Conservation (phyloP, 371 early-diverging fungal species). For the Umbelopsis sp. region DNA sequence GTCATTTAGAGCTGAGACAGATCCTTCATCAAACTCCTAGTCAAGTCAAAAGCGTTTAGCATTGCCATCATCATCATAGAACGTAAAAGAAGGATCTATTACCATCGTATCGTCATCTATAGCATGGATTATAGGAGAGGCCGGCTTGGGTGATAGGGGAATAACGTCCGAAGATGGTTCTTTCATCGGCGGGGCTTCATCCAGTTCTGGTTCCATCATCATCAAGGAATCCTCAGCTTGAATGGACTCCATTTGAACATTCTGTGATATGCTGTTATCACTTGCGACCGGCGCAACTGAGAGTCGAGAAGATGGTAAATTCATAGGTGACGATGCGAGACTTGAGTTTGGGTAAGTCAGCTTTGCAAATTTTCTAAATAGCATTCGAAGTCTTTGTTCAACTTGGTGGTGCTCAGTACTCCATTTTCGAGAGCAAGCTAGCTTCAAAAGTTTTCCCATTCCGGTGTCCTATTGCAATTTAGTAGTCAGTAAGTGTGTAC, state of each 20-base stretch:
- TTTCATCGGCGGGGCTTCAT: background rate
- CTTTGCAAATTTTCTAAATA: constrained; percentile 3
- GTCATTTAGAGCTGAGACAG: background rate
- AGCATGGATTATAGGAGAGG: background rate
- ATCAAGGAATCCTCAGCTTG: too few relatives aligned
- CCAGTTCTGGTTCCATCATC: background rate
- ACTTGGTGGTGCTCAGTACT: background rate
- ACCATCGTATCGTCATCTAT: background rate
- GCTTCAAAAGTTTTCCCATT: constrained; percentile 51
- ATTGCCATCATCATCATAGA: background rate
- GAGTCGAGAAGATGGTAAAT: background rate
- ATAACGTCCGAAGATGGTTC: background rate
- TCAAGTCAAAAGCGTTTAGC: background rate
- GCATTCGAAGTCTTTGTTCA: constrained; percentile 2
- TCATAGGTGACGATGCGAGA: background rate
- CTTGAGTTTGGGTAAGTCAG: background rate
- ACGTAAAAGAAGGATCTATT: background rate
- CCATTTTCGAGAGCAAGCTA: constrained; percentile 19
- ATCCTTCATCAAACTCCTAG: background rate
- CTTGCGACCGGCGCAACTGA: constrained; percentile 5
- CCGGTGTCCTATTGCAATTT: constrained; percentile 42
- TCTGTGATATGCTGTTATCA: background rate
- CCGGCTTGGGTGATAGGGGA: background rate
- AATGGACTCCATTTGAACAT: background rate
- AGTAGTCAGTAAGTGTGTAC: background rate